These are phyloP conservation scores for Petrea volubilis DNA, from an alignment of 257 asterid species.

Conservation along the genomic window DNA sequence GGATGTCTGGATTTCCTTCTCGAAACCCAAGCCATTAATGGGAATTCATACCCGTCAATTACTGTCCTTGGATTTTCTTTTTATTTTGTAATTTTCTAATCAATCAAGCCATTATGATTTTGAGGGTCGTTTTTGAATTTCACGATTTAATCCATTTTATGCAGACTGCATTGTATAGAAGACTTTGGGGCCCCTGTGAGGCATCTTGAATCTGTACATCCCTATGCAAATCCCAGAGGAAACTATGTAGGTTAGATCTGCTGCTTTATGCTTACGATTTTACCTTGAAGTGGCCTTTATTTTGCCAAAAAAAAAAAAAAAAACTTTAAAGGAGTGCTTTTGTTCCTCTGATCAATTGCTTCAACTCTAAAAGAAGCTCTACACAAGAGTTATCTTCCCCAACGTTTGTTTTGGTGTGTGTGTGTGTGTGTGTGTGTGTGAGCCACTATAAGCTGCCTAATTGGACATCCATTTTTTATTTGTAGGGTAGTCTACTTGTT, in stretches of 20 bases:
- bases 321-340: slow-evolving; percentile 1
- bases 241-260: slow-evolving; percentile 78
- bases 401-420: too few species aligned
- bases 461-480: not conserved
- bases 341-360: not conserved
- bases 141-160: slow-evolving; percentile 15
- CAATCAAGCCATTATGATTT: not conserved
- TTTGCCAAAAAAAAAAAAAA: not conserved
- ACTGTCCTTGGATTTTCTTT: slow-evolving; percentile 6
- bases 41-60: not conserved
- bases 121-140: slow-evolving; percentile 20
- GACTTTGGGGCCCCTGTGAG: slow-evolving; percentile 90
- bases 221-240: slow-evolving; percentile 80
- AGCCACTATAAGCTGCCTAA: too few species aligned
- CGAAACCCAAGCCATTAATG: too few species aligned
- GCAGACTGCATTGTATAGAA: slow-evolving; percentile 67
- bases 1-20: slow-evolving; percentile 18
- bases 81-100: too few species aligned
- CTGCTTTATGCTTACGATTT: slow-evolving; percentile 27
- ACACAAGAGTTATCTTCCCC: too few species aligned
- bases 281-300: slow-evolving; percentile 1
- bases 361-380: not conserved
- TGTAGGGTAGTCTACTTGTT: not conserved
- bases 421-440: too few species aligned
- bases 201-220: slow-evolving; percentile 72